Conservation (phyloP, 2,329 filamentous ascomycete species). For the Botrytis medusae region DNA sequence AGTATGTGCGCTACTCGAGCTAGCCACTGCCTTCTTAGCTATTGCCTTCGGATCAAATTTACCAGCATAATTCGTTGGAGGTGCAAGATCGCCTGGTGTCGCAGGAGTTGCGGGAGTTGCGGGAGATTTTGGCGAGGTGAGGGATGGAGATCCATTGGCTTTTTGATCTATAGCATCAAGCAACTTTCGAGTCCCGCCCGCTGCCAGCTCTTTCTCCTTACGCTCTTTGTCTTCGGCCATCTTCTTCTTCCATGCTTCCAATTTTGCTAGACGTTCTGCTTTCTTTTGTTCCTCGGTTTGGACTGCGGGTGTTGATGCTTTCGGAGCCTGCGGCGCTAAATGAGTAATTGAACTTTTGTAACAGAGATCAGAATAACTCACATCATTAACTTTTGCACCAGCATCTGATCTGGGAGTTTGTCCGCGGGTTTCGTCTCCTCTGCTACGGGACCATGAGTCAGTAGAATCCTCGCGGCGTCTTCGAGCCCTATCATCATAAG, state of each 20-base stretch:
- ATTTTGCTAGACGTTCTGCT: conserved; percentile 74
- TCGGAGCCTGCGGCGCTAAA: conserved; percentile 49
- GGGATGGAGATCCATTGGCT: conserved; percentile 46
- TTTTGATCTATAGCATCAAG: conserved; percentile 74
- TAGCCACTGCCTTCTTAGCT: conserved; percentile 70
- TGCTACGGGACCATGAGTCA: conserved; percentile 66
- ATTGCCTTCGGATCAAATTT: conserved; percentile 89
- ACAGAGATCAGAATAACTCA: conserved; percentile 43
- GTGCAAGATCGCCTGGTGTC: conserved; percentile 49
- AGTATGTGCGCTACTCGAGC: conserved; percentile 54
- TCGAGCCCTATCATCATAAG: conserved; percentile 60
- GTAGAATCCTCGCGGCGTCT: conserved; percentile 67
- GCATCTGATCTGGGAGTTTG: conserved; percentile 52
- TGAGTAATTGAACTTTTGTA: conserved; percentile 24
- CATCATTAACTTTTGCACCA: conserved; percentile 53
- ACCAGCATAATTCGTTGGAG: conserved; percentile 63
- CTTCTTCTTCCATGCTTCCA: conserved; percentile 92
- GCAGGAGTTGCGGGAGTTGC: conserved; percentile 48
- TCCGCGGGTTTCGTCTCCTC: conserved; percentile 64
- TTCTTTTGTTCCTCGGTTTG: conserved; percentile 74
- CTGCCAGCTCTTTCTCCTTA: conserved; percentile 67
- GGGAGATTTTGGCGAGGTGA: conserved; percentile 54
- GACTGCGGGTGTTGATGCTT: conserved; percentile 50
- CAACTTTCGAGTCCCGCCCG: conserved; percentile 64
- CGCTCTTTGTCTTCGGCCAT: conserved; percentile 71